Base-by-base conservation (phyloP, 176 grass and related monocot genomes). In the Pontederia paniculata region DNA sequence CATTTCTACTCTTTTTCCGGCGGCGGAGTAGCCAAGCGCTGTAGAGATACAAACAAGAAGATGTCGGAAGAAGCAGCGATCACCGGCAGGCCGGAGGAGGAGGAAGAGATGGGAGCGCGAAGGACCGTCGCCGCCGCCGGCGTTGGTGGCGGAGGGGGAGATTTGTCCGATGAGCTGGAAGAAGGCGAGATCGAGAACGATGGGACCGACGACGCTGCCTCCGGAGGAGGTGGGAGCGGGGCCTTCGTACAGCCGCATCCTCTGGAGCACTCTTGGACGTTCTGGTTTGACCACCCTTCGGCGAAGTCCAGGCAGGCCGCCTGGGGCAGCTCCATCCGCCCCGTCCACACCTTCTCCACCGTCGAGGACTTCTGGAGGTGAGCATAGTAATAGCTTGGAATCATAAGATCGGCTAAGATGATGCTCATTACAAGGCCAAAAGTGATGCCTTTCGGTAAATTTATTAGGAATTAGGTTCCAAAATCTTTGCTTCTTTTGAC, bases 281-380 rank as follows among this genome's bases (percentile, higher is more conserved):
- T 97, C 74, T 97, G 93, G 86, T 97, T 88, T 80, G 93, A 97
- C 57, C 88, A 90, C 63, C 93, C 93, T 49, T 66, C 76, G 12
- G 68, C 41, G 0, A 97, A 97, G 44, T 63, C 59, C 23, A 74
- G 68, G 80, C 56, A 64, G 45, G 71, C 28, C 13, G 52, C 80
- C 0, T 98, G 93, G 93, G 91, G 93, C 0, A 98, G 77, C 75
- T 75, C 83, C 71, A 81, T 97, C 53, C 74, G 78, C 9, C 86
- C 71, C 65, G 73, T 98, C 72, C 88, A 91, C 68, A 98, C 86
- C 65, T 90, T 98, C 80, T 65, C 83, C 60, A 84, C 93, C 41
- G 86, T 84, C 12, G 86, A 98, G 70, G 93, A 97, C 67, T 97
- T 97, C 74, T 97, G 86, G 93, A 58, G 90, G 90, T 95, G 57